A percentile compares a stretch with the other conserved stretches of the same genome.
These are phyloP conservation scores for Asterophora parasitica DNA, from an alignment of 768 basidiomycete genomes.

Conservation along the genomic window DNA sequence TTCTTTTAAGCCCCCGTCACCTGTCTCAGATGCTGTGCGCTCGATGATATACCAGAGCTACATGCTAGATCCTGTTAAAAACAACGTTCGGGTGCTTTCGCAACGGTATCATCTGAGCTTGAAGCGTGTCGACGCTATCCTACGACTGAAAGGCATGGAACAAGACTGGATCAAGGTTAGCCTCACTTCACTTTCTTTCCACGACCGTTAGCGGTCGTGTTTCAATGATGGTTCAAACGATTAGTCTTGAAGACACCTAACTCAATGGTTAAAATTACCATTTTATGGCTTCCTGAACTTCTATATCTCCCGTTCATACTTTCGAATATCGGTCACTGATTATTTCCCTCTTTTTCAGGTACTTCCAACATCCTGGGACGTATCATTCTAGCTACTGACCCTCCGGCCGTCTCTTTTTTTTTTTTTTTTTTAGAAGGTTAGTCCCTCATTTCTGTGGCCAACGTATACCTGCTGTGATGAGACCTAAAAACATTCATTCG, in stretches of 20 bases:
- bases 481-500: conserved; percentile 56
- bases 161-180: conserved; percentile 66
- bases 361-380: conserved; percentile 4
- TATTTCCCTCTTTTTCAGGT: conserved; percentile 17
- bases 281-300: conserved; percentile 22
- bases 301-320: conserved; percentile 7
- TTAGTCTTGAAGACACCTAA: conserved; percentile 88
- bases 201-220: conserved; percentile 12
- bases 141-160: conserved; percentile 80
- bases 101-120: conserved; percentile 60
- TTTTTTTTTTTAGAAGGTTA: conserved; percentile 32
- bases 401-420: conserved; percentile 1
- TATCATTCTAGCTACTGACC: conserved; percentile 13
- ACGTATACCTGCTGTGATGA: conserved; percentile 39
- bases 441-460: conserved; percentile 15
- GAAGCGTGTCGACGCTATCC: conserved; percentile 78
- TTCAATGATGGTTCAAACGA: conserved; percentile 62
- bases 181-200: conserved; percentile 16
- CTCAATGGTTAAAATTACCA: conserved; percentile 58
- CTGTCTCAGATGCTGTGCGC: conserved; percentile 60
- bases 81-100: conserved; percentile 59
- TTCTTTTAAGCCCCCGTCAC: conserved; percentile 75
- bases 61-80: conserved; percentile 50
- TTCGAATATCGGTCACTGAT: conserved; percentile 14
- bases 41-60: conserved; percentile 55